Evolutionary conservation across 2,329 filamentous ascomycete species (phyloP).

Genomic region (Tetracladium maxilliforme): DNA sequence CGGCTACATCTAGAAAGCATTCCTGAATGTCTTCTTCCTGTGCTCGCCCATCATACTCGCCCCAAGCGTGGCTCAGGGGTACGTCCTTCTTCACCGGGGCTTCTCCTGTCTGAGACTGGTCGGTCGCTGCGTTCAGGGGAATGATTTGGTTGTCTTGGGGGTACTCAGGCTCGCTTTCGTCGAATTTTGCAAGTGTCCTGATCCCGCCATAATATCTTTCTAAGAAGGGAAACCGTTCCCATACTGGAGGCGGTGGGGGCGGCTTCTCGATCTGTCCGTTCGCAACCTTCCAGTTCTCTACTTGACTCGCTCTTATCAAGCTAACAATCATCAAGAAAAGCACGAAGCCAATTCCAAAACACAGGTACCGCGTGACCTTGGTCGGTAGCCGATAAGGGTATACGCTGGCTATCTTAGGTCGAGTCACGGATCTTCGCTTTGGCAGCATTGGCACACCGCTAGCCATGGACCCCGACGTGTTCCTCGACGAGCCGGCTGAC

Average conservation of each 20-base stretch:
- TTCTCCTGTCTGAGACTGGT: conserved; percentile 4
- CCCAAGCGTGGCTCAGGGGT: not conserved
- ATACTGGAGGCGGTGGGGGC: conserved; percentile 52
- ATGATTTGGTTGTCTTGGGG: too few relatives aligned
- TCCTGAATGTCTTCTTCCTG: conserved; percentile 51
- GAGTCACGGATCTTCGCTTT: too few relatives aligned
- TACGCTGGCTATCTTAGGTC: too few relatives aligned
- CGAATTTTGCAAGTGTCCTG: conserved; percentile 48
- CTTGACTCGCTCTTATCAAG: conserved; percentile 58
- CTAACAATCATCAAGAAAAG: conserved; percentile 66
- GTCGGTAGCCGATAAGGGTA: conserved; percentile 40
- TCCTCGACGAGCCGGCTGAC: too few relatives aligned
- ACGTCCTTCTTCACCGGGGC: not conserved
- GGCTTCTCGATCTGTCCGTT: conserved; percentile 42
- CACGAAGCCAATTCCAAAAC: conserved; percentile 51
- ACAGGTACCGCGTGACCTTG: conserved; percentile 65
- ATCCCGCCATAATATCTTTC: conserved; percentile 85
- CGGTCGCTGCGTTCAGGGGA: conserved; percentile 6
- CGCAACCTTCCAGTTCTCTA: conserved; percentile 48
- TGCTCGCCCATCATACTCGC: not conserved
- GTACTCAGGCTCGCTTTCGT: conserved; percentile 67
- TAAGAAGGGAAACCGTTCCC: conserved; percentile 78
- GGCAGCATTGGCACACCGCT: conserved; percentile 13
- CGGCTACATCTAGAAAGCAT: conserved; percentile 63
- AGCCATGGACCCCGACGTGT: too few relatives aligned